Evolutionary conservation across 768 basidiomycete genomes (phyloP), one percentile per base, ranked within the genome.

Genomic region (Megacollybia marginata): DNA sequence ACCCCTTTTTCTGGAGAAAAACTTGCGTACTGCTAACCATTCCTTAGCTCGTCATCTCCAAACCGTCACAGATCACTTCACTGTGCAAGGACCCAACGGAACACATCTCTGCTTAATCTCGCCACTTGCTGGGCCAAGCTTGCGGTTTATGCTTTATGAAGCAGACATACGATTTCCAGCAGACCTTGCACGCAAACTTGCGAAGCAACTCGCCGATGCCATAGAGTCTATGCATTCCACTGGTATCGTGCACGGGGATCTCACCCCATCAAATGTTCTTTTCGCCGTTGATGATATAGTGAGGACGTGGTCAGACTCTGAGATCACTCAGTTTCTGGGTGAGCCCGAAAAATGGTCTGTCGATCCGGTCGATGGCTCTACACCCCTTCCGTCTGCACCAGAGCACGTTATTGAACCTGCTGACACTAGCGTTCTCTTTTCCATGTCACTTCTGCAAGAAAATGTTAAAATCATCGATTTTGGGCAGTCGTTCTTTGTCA

Each of bases 91-190:
- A 15, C 69, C 69, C 8, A 73, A 72, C 56, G 73, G 72, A 31
- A 59, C 59, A 35, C 73, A 73, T 57, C 67, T 64, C 19, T 70
- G 65, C 54, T 67, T 71, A 57, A 65, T 73, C 44, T 70, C 69
- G 48, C 66, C 68, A 47, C 64, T 73, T 15, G 61, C 71, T 15
- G 70, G 72, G 2, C 63, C 58, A 5, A 55, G 53, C 44, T 20
- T 64, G n/a, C 47, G 36, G 13, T 20, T 20, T 11, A 48, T 48
- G 33, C 20, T 6, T 10, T 8, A 48, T 9, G 18, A 1, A 8
- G 33, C 33, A 35, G 47, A 20, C 20, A 8, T 33, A 10, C 13
- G 33, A 16, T 20, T 48, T 6, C 47, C 33, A 15, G 2, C 32
- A 1, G 33, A 35, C 11, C 23, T 48, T n/a, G 47, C 47, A 11